phyloP scores from a whole-genome alignment of 192 early-diverging fungal genomes.

The Borealophlyctis nickersoniae region DNA sequence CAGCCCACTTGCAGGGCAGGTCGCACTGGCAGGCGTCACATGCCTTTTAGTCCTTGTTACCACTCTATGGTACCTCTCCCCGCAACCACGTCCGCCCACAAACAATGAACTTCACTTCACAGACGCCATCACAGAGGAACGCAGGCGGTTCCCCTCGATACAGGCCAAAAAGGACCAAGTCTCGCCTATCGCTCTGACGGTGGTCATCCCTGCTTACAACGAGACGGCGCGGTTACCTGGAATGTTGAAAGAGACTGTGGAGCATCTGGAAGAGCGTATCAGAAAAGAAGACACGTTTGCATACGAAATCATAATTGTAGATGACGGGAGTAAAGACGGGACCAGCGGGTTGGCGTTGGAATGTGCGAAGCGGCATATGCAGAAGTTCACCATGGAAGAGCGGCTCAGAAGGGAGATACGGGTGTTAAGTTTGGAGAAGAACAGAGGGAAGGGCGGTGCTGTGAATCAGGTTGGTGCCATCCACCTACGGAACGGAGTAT shows the following conservation, averaged over 20 bases:
- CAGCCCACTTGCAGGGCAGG: too few species aligned
- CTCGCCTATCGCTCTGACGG: slow-evolving; percentile 58
- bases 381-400: slow-evolving; percentile 36
- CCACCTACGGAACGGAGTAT: background rate
- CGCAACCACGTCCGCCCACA: slow-evolving; percentile 14
- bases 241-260: slow-evolving; percentile 79
- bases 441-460: slow-evolving; percentile 91
- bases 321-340: slow-evolving; percentile 84
- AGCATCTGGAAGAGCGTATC: slow-evolving; percentile 56
- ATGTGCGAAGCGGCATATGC: slow-evolving; percentile 65
- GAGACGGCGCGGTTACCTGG: slow-evolving; percentile 77
- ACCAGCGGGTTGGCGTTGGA: slow-evolving; percentile 68
- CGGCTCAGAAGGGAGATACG: slow-evolving; percentile 54
- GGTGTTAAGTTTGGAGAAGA: slow-evolving; percentile 73
- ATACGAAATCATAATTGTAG: slow-evolving; percentile 88
- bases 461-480: slow-evolving; percentile 67
- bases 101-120: slow-evolving; percentile 49
- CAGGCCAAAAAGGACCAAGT: slow-evolving; percentile 24
- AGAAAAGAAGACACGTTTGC: slow-evolving; percentile 40
- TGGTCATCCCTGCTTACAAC: slow-evolving; percentile 91
- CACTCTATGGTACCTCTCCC: slow-evolving; percentile 17
- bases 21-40: too few species aligned
- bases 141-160: slow-evolving; percentile 34
- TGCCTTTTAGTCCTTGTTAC: too few species aligned
- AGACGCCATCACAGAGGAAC: slow-evolving; percentile 30